These are phyloP conservation scores for Dissophora globulifera DNA, from an alignment of 192 early-diverging fungal species.

Conservation along the genomic window DNA sequence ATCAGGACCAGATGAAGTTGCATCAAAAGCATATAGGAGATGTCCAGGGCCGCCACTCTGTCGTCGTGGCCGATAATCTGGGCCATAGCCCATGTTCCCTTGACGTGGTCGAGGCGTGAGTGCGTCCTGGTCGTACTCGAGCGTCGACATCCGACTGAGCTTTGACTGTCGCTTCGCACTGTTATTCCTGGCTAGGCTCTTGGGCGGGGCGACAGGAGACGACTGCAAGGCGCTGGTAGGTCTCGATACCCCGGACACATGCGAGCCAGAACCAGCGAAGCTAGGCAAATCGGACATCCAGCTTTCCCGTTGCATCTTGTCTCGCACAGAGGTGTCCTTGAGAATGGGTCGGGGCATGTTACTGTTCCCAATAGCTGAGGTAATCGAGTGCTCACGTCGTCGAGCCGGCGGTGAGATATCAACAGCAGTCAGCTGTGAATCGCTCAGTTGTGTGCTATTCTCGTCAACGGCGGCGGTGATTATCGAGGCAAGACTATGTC, in stretches of 20 bases:
- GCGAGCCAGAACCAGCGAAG: conserved; percentile 2
- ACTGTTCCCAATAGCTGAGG: conserved; percentile 1
- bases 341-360: conserved; percentile 35
- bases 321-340: conserved; percentile 42
- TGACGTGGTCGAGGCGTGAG: conserved; percentile 29
- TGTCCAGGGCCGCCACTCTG: conserved; percentile 46
- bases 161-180: conserved; percentile 38
- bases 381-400: conserved; percentile 24
- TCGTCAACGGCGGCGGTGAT: too few species aligned
- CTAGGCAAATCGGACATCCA: conserved; percentile 51
- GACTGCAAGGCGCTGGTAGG: conserved; percentile 5
- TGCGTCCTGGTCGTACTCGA: conserved; percentile 35
- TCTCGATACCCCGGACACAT: background rate
- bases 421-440: background rate
- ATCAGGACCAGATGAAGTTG: conserved; percentile 1
- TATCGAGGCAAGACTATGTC: too few species aligned
- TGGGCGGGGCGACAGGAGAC: conserved; percentile 30
- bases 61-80: conserved; percentile 35
- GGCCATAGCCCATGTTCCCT: conserved; percentile 16
- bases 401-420: conserved; percentile 6
- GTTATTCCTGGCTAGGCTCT: conserved; percentile 40
- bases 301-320: conserved; percentile 36
- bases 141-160: conserved; percentile 8
- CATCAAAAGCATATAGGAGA: conserved; percentile 27
- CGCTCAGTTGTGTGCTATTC: background rate